Conservation (phyloP, 2,329 filamentous ascomycete species). For the Fusarium mangiferae region DNA sequence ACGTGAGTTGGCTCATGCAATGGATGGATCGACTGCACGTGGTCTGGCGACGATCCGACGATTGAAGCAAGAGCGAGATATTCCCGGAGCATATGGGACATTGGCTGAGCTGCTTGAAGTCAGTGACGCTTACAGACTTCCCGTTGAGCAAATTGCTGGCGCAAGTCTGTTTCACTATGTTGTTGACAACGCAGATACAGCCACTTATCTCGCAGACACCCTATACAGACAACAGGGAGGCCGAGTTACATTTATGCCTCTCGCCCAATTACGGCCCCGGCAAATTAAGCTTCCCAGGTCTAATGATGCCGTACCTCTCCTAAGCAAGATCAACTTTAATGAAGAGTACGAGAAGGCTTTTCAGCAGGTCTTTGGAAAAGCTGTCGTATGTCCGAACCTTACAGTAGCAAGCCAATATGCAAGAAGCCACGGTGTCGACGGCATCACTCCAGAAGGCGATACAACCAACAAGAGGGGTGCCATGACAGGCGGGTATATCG, state of each 20-base stretch:
- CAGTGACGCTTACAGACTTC: constrained; percentile 83
- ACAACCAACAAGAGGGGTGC: constrained; percentile 95
- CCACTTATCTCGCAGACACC: constrained; percentile 81
- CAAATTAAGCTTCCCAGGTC: constrained; percentile 82
- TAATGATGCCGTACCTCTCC: constrained; percentile 85
- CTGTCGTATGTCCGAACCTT: constrained; percentile 91
- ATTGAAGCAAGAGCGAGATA: constrained; percentile 80
- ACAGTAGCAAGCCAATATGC: constrained; percentile 90
- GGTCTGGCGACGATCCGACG: constrained; percentile 88
- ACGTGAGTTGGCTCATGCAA: constrained; percentile 79
- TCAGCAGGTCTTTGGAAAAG: constrained; percentile 94
- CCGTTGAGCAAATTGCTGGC: constrained; percentile 92
- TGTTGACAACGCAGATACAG: constrained; percentile 90
- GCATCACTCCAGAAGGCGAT: constrained; percentile 94
- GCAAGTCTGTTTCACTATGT: constrained; percentile 95
- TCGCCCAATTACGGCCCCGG: constrained; percentile 81
- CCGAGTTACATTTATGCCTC: constrained; percentile 92
- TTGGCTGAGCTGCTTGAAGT: constrained; percentile 93
- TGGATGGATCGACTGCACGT: constrained; percentile 88
- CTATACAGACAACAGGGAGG: constrained; percentile 84
- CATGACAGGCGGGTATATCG: constrained; percentile 93
- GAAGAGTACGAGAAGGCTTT: constrained; percentile 83
- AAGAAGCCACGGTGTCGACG: constrained; percentile 88
- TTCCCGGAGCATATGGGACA: constrained; percentile 91
- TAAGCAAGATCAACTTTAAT: constrained; percentile 87